Evolutionary conservation across 352 stramenopile species (phyloP), one percentile per base, ranked within the genome.

Genomic region (Globisporangium solare): DNA sequence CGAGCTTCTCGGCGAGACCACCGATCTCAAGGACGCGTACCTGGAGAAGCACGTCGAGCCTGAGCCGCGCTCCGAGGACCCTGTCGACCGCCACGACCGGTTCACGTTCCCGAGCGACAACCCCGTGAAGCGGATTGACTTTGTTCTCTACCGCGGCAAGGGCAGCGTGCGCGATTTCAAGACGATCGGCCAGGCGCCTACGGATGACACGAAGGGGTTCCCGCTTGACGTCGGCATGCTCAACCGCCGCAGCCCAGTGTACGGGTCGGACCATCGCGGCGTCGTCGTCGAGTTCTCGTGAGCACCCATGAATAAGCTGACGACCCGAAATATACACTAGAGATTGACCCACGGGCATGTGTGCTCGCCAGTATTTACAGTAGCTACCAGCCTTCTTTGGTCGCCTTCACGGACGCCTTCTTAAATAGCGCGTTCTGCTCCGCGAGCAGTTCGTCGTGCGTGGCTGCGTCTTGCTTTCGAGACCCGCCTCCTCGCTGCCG

Each of bases 21-120:
- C 84, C 2, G 76, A 95, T 62, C 74, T 95, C 51, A 76, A 70
- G 39, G 87, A 96, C 43, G 84, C 84, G 20, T 95, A 84, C 76
- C 56, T 92, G 8, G 68, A 86, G 22, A 65, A 68, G 22, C 71
- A 92, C 53, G 49, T 56, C 3, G 87, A 96, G 58, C 73, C 85
- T 5, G 56, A 64, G 39, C 79, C 82, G 51, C 65, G 74, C 1
- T 96, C 84, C 0, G 60, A 22, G 18, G 61, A 89, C 31, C 49
- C 35, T 1, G 21, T 57, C 0, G 76, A 94, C 54, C 73, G 71
- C 4, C 50, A 66, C 15, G 50, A 67, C 39, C 82, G 76, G 53
- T 93, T 94, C 56, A 96, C 87, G 12, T 96, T 96, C 52, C 83
- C 87, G 14, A 93, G 77, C 53, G 86, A 96, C 57, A 75, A 81